Base-by-base conservation (phyloP, 1,284 basidiomycete species). In the Fomitopsis pinicola region DNA sequence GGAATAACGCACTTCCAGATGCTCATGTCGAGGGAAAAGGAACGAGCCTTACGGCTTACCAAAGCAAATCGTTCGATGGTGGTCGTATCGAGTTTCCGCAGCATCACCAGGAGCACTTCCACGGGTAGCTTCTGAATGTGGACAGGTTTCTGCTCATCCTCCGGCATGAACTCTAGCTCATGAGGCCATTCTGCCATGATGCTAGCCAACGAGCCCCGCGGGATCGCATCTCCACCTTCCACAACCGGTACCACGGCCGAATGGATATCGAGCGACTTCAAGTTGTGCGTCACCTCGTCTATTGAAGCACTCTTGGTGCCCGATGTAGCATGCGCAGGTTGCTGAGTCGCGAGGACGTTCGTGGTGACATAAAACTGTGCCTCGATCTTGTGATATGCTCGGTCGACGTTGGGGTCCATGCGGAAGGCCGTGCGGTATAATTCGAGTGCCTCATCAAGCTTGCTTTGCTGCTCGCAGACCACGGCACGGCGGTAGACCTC, bases 401-500 rank as follows among this genome's bases (percentile, higher is more conserved):
- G 79, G 69, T 91, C 89, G 50, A 92, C 87, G 63, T 88, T 77
- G 26, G 85, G 72, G 59, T 94, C 84, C 70, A 90, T 76, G 61
- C 87, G 83, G 73, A 95, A 95, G 1, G 92, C 91, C 59, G 83
- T 83, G 12, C 91, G 84, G 69, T 96, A 96, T 3, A 94, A 75
- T 28, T 74, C 71, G 7, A 94, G 73, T 8, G 94, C 94, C 38
- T 88, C 84, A 66, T 92, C 88, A 45, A 93, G 78, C 63, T 89
- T 78, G 45, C 92, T 86, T 42, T 76, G 75, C 69, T 91, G 88
- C 73, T 96, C 94, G 59, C 83, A 78, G 55, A 84, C 79, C 30
- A 93, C 82, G 4, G 94, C 94, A 40, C 76, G 78, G 22, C 82
- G 75, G 71, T 95, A 96, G 8, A 87, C 69, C 17, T 81, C 81